phyloP scores from a whole-genome alignment of 202 grass and related monocot species.

The Hordeum pubiflorum region DNA sequence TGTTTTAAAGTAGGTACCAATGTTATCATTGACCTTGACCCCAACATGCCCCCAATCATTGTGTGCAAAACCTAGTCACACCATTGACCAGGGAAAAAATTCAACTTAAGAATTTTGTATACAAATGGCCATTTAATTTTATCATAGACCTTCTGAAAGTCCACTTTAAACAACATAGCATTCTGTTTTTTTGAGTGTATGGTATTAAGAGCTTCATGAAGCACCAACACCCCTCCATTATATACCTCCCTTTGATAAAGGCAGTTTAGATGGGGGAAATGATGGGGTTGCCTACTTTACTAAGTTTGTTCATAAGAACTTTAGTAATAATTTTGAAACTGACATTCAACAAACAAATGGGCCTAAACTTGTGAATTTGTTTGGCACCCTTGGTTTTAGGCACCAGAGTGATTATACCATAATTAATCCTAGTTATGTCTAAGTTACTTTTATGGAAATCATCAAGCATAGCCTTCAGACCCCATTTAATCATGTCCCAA shows the following conservation, averaged over 20 bases:
- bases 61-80: not conserved
- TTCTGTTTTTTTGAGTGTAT: not conserved
- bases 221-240: not conserved
- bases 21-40: not conserved
- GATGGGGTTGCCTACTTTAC: no score
- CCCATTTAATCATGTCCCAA: no score
- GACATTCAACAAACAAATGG: no score
- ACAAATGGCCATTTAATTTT: not conserved
- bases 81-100: not conserved
- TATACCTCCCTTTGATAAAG: not conserved
- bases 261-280: no score
- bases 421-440: no score
- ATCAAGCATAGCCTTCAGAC: no score
- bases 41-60: not conserved
- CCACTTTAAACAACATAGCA: not conserved
- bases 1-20: not conserved
- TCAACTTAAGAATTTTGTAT: not conserved
- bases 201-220: not conserved
- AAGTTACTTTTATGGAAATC: no score
- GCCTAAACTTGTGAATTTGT: no score
- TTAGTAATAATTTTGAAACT: no score
- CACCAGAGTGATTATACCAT: no score
- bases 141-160: not conserved
- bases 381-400: no score
- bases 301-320: no score